These are phyloP conservation scores for Oropetium thomaeum DNA, from an alignment of 176 grass and related monocot species.

Conservation along the genomic window DNA sequence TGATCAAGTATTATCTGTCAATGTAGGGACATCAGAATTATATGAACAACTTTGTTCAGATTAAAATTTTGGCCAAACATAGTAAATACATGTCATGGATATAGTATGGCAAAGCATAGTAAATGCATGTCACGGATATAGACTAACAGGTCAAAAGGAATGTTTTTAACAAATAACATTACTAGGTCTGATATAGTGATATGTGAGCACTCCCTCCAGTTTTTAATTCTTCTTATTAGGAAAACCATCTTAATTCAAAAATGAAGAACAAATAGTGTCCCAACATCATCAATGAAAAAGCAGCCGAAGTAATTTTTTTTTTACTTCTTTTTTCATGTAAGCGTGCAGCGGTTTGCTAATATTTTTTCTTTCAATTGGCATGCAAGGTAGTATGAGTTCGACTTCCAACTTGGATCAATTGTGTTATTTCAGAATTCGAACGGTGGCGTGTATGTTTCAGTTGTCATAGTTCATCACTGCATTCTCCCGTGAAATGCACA, in stretches of 20 bases:
- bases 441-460: background rate
- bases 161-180: background rate
- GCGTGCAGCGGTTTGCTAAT: background rate
- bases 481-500: background rate
- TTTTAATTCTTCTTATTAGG: no score
- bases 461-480: background rate
- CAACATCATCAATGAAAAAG: no score
- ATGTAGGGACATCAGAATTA: conserved; percentile 31
- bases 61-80: background rate
- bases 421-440: background rate
- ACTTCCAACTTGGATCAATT: background rate
- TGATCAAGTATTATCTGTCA: conserved; percentile 40
- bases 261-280: no score
- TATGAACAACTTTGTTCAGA: background rate
- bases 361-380: background rate
- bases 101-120: background rate
- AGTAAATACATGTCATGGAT: background rate
- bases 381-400: background rate
- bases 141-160: background rate
- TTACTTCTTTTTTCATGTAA: background rate
- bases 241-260: no score
- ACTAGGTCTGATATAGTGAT: background rate
- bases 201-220: no score
- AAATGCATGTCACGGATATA: background rate
- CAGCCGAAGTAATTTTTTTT: no score